Base-by-base conservation (phyloP, 2,329 filamentous ascomycete genomes). In the Lasiodiplodia hormozganensis region DNA sequence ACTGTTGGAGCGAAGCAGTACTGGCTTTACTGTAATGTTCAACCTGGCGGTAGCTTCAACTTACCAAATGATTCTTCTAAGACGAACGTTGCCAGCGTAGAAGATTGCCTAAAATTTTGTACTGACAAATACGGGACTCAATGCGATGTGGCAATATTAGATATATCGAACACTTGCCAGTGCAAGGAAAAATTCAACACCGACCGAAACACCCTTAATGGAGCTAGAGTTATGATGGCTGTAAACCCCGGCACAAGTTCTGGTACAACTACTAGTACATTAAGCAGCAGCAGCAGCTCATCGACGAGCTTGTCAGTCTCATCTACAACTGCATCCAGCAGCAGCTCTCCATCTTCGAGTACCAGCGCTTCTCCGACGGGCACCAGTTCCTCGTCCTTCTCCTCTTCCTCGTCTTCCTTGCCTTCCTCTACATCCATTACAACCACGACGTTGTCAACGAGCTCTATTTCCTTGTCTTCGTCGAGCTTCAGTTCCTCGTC, bases 61-160 rank as follows among this genome's bases (percentile, higher is more conserved):
- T 25, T 62, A 6, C 40, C 40, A 6, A 10, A 10, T 16, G 1
- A 3, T 11, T 62, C 57, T 4, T 62, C 57, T 2, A 34, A 49
- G 21, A 10, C 56, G 2, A 57, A 57, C 6, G 40, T 49, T 31
- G 40, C 12, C 7, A 49, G 40, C 18, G 28, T 62, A 10, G 57
- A 62, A 14, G 57, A 62, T 3, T 62, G 57, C 38, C 49, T 62
- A 40, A 21, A 3, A 18, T 62, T 62, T 11, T 62, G 57, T 16
- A 62, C 38, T 11, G 14, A n/a, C 21, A 18, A 18, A 2, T 47
- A 2, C 7, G 14, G 38, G 8, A n/a, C 56, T 2, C 8, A 43
- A 21, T 58, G 56, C 18, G 56, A 58, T 43, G 56, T 58, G 7
- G 56, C 56, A 36, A 11, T 58, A 3, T 34, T 36, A 18, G 7